Evolutionary conservation across 2,329 filamentous ascomycete species (phyloP).

Genomic region (Apiospora koreana): DNA sequence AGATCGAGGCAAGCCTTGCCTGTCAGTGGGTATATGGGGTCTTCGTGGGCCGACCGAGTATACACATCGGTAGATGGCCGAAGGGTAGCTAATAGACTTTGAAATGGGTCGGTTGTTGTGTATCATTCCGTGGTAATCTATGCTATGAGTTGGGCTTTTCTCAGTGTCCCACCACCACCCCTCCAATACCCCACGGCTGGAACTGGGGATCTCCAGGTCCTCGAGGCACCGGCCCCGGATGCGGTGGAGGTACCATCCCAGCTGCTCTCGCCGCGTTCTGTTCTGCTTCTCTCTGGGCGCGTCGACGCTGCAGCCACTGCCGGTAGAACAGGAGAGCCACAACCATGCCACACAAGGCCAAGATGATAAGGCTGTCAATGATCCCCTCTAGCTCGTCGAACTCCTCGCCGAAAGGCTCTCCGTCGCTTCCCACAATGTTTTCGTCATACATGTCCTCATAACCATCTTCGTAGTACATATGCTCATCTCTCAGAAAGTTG

Average conservation of each 20-base stretch:
- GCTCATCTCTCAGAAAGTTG: constrained; percentile 76
- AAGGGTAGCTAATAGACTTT: background rate
- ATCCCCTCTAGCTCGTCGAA: constrained; percentile 69
- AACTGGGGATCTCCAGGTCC: constrained; percentile 63
- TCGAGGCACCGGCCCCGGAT: constrained; percentile 34
- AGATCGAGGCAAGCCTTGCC: background rate
- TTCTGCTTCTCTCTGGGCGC: constrained; percentile 45
- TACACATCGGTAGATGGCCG: background rate
- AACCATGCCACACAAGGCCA: constrained; percentile 73
- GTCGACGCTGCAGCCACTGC: constrained; percentile 60
- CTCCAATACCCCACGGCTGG: constrained; percentile 53
- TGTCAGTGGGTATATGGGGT: background rate
- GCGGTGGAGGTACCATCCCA: constrained; percentile 24
- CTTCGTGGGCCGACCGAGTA: background rate
- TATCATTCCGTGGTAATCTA: background rate
- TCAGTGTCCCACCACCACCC: constrained; percentile 26
- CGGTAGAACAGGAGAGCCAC: constrained; percentile 81
- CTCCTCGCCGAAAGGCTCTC: constrained; percentile 59
- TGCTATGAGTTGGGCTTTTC: background rate
- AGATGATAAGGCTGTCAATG: constrained; percentile 81
- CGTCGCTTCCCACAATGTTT: constrained; percentile 56
- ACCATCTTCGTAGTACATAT: constrained; percentile 60
- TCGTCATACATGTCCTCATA: constrained; percentile 60
- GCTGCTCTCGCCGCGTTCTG: constrained; percentile 28
- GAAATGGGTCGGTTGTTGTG: background rate